Evolutionary conservation across 116 monocot species (phyloP), one percentile per base, ranked within the genome.

Genomic region (Posidonia oceanica): DNA sequence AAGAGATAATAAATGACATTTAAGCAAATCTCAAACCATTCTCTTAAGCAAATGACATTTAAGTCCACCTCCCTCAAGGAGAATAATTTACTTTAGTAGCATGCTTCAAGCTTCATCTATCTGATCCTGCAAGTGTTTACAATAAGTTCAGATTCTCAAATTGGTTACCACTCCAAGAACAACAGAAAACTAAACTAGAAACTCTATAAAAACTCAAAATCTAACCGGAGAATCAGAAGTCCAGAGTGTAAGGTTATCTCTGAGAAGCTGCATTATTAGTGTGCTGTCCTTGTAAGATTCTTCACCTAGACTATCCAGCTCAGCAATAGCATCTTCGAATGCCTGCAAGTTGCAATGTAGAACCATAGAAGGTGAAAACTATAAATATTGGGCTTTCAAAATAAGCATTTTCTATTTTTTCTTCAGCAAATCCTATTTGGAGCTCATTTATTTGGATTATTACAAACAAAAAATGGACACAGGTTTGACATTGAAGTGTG

Each of bases 241-340:
- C 72, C 72, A 72, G 20, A 72, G 72, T 8, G 72, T 72, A 36
- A 72, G 72, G 48, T 72, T 72, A 14, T 72, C 72, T 22, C 72
- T 60, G 15, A 72, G 61, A 7, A 72, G 72, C 17, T 72, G 72
- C 72, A 72, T 72, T 3, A 72, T 72, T 13, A 72, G 72, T 36
- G 72, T 72, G 41, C 72, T 72, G 51, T 72, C 72, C 18, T 72
- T 72, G 72, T 72, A 72, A 16, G 72, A 61, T n/a, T 72, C 72
- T 62, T 72, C 72, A 7, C 72, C 72, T 0, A 72, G 61, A 16
- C 20, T 61, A 72, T 72, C 72, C 59, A 72, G 61, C 72, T 62
- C 72, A 16, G 72, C 60, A 23, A 72, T 72, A 44, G 72, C 72
- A 17, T 72, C 72, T 37, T 72, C 72, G 18, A 72, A 72, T n/a